Evolutionary conservation across 495 filamentous ascomycete species (phyloP).

Genomic region (Paragyromitra xinjiangensis): DNA sequence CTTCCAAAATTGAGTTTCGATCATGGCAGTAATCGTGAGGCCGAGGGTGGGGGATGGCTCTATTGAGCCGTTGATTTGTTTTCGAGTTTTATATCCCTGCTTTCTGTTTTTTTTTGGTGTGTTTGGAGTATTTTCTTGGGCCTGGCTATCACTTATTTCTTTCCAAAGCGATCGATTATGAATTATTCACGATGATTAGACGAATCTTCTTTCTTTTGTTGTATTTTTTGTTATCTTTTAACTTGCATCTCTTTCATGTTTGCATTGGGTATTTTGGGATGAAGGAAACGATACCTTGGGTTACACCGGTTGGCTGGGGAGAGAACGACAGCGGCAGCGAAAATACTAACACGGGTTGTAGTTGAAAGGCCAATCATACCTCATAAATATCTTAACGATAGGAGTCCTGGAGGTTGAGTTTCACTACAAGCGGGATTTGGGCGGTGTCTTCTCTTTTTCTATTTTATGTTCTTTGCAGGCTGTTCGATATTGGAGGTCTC

Average conservation of each 20-base stretch:
- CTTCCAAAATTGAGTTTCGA: constrained; percentile 49
- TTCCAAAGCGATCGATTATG: constrained; percentile 22
- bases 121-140: constrained; percentile 48
- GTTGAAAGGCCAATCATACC: constrained; percentile 26
- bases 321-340: constrained; percentile 14
- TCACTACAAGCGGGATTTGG: constrained; percentile 39
- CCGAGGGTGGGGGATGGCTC: constrained; percentile 46
- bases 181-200: constrained; percentile 45
- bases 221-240: constrained; percentile 14
- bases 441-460: constrained; percentile 39
- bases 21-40: constrained; percentile 34
- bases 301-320: not conserved
- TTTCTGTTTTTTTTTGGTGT: constrained; percentile 43
- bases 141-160: constrained; percentile 33
- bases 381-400: constrained; percentile 38
- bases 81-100: constrained; percentile 40
- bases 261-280: constrained; percentile 27
- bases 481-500: constrained; percentile 12
- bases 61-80: constrained; percentile 38
- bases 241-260: constrained; percentile 24
- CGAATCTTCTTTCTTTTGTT: constrained; percentile 41
- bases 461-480: constrained; percentile 8
- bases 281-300: constrained; percentile 39
- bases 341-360: constrained; percentile 41
- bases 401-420: constrained; percentile 43